Evolutionary conservation across 2,329 filamentous ascomycete genomes (phyloP).

Genomic region (Colletotrichum australisinense): DNA sequence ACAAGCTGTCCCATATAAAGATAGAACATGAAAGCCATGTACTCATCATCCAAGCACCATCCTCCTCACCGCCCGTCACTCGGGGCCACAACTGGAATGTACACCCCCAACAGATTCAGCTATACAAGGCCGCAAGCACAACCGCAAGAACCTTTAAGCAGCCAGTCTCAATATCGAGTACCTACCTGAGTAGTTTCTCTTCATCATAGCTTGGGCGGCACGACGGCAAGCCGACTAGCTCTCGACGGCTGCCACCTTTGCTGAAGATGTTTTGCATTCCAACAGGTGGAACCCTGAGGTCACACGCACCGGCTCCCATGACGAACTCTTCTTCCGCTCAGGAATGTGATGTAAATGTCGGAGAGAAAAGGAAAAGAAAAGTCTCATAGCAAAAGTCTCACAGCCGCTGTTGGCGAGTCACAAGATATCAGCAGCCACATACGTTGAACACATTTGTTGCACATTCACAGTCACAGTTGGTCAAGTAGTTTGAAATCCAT

Average conservation of each 20-base stretch:
- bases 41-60: neutral
- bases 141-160: too few relatives aligned
- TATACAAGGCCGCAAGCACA: too few relatives aligned
- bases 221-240: neutral
- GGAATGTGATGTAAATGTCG: conserved; percentile 11
- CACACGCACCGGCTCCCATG: neutral
- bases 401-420: neutral
- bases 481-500: conserved; percentile 10
- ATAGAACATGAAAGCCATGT: too few relatives aligned
- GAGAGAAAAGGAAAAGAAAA: neutral
- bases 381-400: neutral
- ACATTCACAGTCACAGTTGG: neutral
- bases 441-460: neutral
- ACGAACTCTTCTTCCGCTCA: neutral
- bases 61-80: conserved; percentile 12
- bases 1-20: too few relatives aligned
- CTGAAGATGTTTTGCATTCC: conserved; percentile 29
- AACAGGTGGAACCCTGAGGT: neutral
- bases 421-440: neutral
- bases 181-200: too few relatives aligned
- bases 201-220: too few relatives aligned
- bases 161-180: too few relatives aligned
- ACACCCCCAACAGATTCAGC: neutral
- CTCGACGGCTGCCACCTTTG: conserved; percentile 9
- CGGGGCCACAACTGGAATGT: conserved; percentile 33